These are phyloP conservation scores for Bremia lactucae DNA, from an alignment of 352 stramenopile genomes.

Conservation along the genomic window DNA sequence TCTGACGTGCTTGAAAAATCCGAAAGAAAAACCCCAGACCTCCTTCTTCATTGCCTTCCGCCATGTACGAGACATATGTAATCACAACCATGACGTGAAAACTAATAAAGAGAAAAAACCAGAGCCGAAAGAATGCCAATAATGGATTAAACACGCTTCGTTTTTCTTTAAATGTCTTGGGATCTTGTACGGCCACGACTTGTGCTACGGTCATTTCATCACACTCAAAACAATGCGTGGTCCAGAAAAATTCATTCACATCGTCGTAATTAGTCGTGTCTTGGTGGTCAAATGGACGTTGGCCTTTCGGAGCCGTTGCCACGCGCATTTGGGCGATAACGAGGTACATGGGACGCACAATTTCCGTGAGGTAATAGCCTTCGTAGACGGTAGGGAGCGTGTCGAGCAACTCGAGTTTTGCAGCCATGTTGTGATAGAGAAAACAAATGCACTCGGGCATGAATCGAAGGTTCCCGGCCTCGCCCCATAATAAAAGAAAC, in stretches of 20 bases:
- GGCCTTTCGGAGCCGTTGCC: constrained; percentile 23
- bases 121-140: constrained; percentile 74
- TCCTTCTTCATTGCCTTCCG: constrained; percentile 29
- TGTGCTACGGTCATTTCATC: constrained; percentile 59
- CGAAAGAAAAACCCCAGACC: constrained; percentile 55
- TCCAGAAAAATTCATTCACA: constrained; percentile 87
- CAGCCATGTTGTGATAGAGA: constrained; percentile 71
- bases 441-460: constrained; percentile 87
- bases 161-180: constrained; percentile 85
- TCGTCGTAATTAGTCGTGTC: constrained; percentile 85
- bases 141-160: constrained; percentile 79
- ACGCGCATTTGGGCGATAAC: constrained; percentile 70
- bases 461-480: constrained; percentile 77
- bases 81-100: constrained; percentile 63
- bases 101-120: constrained; percentile 69
- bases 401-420: constrained; percentile 48
- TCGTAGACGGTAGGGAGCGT: constrained; percentile 38
- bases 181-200: constrained; percentile 43
- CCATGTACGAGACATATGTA: constrained; percentile 61
- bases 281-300: constrained; percentile 58
- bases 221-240: constrained; percentile 42
- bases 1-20: constrained; percentile 39
- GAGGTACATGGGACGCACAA: constrained; percentile 69
- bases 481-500: constrained; percentile 76
- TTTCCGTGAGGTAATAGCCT: constrained; percentile 50